Percentiles rank a stretch among this genome's conserved stretches.
Evolutionary conservation across 2,329 filamentous ascomycete species (phyloP).

Genomic region (Cryphonectria naterciae): DNA sequence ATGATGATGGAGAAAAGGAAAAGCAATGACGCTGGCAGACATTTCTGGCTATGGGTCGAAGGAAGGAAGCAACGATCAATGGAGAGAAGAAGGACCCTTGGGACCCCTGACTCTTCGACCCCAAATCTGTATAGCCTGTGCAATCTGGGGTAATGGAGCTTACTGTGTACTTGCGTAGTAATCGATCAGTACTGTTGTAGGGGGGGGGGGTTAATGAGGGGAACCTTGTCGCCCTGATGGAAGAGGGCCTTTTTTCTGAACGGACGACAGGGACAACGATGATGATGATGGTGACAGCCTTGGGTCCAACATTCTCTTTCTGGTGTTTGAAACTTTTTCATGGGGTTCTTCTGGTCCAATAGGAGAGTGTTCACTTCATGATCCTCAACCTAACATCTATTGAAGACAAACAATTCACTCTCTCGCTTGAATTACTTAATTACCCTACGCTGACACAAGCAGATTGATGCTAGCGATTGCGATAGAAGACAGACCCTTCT

Average conservation of each 20-base stretch:
- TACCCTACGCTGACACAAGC: neutral
- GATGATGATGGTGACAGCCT: neutral
- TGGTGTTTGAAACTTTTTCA: neutral
- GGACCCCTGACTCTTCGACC: constrained; percentile 4
- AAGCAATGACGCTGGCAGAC: neutral
- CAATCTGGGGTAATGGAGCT: constrained; percentile 13
- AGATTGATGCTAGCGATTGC: neutral
- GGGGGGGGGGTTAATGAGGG: neutral
- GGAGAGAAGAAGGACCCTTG: neutral
- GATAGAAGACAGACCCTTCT: no score
- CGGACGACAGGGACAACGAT: neutral
- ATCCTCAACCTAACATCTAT: no score
- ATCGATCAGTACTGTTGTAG: neutral
- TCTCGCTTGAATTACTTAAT: no score
- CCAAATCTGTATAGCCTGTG: neutral
- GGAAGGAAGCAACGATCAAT: neutral
- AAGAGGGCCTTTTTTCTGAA: neutral
- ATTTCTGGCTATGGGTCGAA: neutral
- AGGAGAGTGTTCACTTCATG: no score
- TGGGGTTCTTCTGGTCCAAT: neutral
- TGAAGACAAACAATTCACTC: no score
- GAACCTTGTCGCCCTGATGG: neutral
- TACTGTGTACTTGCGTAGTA: neutral
- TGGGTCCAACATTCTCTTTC: neutral
- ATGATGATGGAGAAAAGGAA: neutral